Percentiles rank a stretch among this genome's conserved stretches.
Evolutionary conservation across 306 rosid genomes (phyloP).

Genomic region (Carpinus viminea): DNA sequence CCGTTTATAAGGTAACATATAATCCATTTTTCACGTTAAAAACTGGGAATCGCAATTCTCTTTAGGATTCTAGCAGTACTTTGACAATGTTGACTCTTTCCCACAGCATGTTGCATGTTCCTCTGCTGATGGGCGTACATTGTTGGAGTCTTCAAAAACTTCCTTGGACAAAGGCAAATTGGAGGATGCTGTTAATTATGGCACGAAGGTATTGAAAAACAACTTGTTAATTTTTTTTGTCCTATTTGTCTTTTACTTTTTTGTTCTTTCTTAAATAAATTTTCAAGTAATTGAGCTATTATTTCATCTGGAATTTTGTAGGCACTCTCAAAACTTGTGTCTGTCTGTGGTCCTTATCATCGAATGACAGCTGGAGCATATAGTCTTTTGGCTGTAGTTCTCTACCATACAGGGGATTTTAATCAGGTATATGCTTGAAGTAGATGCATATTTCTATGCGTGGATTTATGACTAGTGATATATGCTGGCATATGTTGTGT

Average conservation of each 20-base stretch:
- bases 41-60: conserved; percentile 6
- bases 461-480: conserved; percentile 26
- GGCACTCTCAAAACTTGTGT: conserved; percentile 90
- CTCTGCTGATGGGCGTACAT: conserved; percentile 96
- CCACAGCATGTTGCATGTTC: conserved; percentile 94
- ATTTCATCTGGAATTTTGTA: conserved; percentile 44
- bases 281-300: conserved; percentile 22
- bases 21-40: conserved; percentile 1
- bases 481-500: conserved; percentile 6
- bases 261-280: background rate
- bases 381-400: conserved; percentile 94
- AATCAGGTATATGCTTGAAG: conserved; percentile 64
- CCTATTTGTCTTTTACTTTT: background rate
- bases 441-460: conserved; percentile 15
- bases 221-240: conserved; percentile 5
- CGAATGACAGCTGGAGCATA: conserved; percentile 99
- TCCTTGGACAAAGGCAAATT: conserved; percentile 95
- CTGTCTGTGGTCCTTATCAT: conserved; percentile 94
- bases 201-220: conserved; percentile 72
- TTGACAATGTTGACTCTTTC: conserved; percentile 26
- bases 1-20: conserved; percentile 77
- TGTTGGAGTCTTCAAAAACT: conserved; percentile 95
- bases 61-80: conserved; percentile 14
- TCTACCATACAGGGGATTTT: conserved; percentile 97
- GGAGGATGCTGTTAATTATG: conserved; percentile 97